A percentile compares a stretch with the other conserved stretches of the same genome.
Conservation (phyloP, 306 rosid species). For the Coriaria nepalensis region DNA sequence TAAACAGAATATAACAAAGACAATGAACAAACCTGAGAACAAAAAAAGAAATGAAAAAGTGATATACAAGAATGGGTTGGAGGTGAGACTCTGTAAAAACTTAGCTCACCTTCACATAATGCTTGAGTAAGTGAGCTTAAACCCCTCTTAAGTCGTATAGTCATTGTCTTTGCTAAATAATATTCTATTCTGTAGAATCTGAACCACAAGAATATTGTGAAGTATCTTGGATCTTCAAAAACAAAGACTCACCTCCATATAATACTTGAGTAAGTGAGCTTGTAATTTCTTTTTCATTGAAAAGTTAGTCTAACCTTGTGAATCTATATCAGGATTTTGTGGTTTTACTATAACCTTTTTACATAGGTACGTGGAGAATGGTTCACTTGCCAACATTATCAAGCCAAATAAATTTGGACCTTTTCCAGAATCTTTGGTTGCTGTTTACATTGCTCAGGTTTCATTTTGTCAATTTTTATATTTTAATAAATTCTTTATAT, state of each 20-base stretch:
- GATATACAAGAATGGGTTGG: no score
- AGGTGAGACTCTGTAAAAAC: no score
- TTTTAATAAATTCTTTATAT: neutral
- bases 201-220: slow-evolving; percentile 98
- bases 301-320: slow-evolving; percentile 11
- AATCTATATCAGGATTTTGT: no score
- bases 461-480: neutral
- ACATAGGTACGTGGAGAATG: slow-evolving; percentile 89
- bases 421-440: slow-evolving; percentile 96
- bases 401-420: slow-evolving; percentile 99
- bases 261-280: slow-evolving; percentile 72
- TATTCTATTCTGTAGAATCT: slow-evolving; percentile 57
- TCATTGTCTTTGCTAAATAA: no score
- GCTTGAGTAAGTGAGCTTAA: no score
- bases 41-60: no score
- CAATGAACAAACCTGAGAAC: no score
- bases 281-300: slow-evolving; percentile 6
- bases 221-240: slow-evolving; percentile 95
- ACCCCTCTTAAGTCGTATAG: no score
- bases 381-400: slow-evolving; percentile 93
- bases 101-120: no score
- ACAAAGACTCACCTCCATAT: slow-evolving; percentile 95
- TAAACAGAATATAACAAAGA: no score
- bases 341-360: no score
- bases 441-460: slow-evolving; percentile 94